Conservation (phyloP, 2,329 filamentous ascomycete genomes). For the Pseudonectria foliicola region DNA sequence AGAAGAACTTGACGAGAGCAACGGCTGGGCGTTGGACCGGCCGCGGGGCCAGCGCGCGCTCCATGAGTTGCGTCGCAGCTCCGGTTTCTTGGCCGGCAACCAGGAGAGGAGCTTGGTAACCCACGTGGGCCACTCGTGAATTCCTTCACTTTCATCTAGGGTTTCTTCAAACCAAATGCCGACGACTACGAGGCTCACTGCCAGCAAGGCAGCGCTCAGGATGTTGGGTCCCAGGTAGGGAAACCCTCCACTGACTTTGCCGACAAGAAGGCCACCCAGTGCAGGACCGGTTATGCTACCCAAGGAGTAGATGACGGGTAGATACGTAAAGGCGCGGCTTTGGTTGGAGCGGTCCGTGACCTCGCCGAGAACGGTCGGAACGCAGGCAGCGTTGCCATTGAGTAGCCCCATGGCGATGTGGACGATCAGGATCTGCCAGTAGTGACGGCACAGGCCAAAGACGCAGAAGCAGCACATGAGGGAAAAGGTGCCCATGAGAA, state of each 20-base stretch:
- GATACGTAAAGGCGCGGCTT: conserved; percentile 84
- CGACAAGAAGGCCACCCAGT: conserved; percentile 78
- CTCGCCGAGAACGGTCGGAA: conserved; percentile 89
- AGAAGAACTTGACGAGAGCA: conserved; percentile 22
- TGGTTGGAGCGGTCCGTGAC: conserved; percentile 95
- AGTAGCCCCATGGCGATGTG: conserved; percentile 87
- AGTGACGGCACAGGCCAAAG: conserved; percentile 78
- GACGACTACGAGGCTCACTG: conserved; percentile 65
- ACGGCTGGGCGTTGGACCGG: conserved; percentile 19
- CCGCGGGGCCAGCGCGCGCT: conserved; percentile 31
- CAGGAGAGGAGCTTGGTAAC: conserved; percentile 24
- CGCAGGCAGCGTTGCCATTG: conserved; percentile 91
- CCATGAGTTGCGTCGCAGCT: conserved; percentile 28
- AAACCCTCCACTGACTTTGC: conserved; percentile 52
- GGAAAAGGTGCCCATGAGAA: conserved; percentile 73
- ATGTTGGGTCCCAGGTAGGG: conserved; percentile 85
- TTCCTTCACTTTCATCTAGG: conserved; percentile 26
- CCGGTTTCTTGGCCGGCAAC: conserved; percentile 13
- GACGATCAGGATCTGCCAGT: conserved; percentile 79
- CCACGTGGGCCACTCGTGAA: conserved; percentile 27
- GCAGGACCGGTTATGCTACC: conserved; percentile 90
- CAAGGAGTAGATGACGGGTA: conserved; percentile 92
- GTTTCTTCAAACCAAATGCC: conserved; percentile 85
- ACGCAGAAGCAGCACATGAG: conserved; percentile 74
- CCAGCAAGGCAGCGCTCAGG: conserved; percentile 63